These are phyloP conservation scores for Globisporangium barbulae DNA, from an alignment of 352 stramenopile genomes.

Conservation along the genomic window DNA sequence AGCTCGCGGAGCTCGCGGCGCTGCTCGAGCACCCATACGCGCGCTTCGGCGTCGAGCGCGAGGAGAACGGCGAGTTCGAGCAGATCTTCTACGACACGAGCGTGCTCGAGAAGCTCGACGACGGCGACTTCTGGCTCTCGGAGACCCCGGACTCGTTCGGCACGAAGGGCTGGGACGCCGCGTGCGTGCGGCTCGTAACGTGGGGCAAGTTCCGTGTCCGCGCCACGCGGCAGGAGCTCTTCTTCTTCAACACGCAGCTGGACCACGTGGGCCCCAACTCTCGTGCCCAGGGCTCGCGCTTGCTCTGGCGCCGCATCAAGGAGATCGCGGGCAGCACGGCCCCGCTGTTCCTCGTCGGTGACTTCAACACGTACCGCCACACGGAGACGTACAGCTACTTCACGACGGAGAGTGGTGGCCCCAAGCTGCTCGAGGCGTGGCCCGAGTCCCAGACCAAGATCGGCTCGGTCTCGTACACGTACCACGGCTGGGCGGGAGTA, in stretches of 20 bases:
- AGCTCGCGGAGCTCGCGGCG: constrained; percentile 54
- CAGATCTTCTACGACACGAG: constrained; percentile 77
- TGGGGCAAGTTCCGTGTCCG: constrained; percentile 68
- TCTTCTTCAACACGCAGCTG: constrained; percentile 79
- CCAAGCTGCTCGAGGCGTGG: constrained; percentile 73
- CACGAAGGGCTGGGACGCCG: constrained; percentile 64
- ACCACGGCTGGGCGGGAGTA: constrained; percentile 84
- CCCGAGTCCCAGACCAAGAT: constrained; percentile 60
- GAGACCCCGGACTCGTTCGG: constrained; percentile 51
- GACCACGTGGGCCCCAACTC: constrained; percentile 57
- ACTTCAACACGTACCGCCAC: constrained; percentile 87
- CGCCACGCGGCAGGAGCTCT: constrained; percentile 61
- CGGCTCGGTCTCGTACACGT: constrained; percentile 80
- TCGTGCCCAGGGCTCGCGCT: constrained; percentile 46
- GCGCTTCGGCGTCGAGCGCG: constrained; percentile 66
- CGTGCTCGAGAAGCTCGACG: constrained; percentile 51
- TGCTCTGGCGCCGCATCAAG: constrained; percentile 69
- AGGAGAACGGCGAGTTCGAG: constrained; percentile 73
- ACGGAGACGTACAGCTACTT: constrained; percentile 81
- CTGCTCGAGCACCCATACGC: constrained; percentile 62
- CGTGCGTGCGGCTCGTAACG: constrained; percentile 66
- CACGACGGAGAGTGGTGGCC: constrained; percentile 52
- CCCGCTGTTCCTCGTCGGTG: constrained; percentile 76
- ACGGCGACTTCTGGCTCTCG: constrained; percentile 77
- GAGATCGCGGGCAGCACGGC: constrained; percentile 36